A percentile compares a stretch with the other conserved stretches of the same genome.
These are phyloP conservation scores for Funneliformis caledonium DNA, from an alignment of 371 early-diverging fungal genomes.

Conservation along the genomic window DNA sequence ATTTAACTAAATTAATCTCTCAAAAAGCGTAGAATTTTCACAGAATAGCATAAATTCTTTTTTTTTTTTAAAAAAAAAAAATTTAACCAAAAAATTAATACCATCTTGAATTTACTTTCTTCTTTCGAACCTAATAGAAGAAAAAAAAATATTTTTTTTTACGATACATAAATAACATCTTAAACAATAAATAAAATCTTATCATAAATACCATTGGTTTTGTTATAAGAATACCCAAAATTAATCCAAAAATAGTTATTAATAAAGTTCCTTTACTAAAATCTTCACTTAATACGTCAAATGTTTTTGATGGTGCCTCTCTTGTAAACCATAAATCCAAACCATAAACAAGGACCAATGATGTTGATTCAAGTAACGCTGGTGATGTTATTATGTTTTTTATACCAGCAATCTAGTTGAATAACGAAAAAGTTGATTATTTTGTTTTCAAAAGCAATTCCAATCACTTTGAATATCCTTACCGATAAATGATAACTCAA, in stretches of 20 bases:
- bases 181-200: neutral
- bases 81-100: conserved; percentile 12
- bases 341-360: conserved; percentile 86
- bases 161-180: neutral
- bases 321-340: conserved; percentile 87
- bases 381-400: conserved; percentile 71
- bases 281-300: conserved; percentile 90
- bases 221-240: conserved; percentile 67
- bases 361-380: conserved; percentile 90
- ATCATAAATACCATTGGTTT: conserved; percentile 65
- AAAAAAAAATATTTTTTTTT: neutral
- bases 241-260: conserved; percentile 78
- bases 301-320: conserved; percentile 83
- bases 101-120: conserved; percentile 29
- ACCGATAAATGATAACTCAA: conserved; percentile 75
- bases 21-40: too few relatives aligned
- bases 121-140: conserved; percentile 24
- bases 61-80: too few relatives aligned
- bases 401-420: conserved; percentile 72
- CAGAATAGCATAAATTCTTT: too few relatives aligned
- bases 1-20: too few relatives aligned
- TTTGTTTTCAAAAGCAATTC: neutral
- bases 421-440: conserved; percentile 20
- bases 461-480: conserved; percentile 7
- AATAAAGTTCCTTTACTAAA: conserved; percentile 87